phyloP scores from a whole-genome alignment of 208 protist genomes.

The Trypanosoma caninum region DNA sequence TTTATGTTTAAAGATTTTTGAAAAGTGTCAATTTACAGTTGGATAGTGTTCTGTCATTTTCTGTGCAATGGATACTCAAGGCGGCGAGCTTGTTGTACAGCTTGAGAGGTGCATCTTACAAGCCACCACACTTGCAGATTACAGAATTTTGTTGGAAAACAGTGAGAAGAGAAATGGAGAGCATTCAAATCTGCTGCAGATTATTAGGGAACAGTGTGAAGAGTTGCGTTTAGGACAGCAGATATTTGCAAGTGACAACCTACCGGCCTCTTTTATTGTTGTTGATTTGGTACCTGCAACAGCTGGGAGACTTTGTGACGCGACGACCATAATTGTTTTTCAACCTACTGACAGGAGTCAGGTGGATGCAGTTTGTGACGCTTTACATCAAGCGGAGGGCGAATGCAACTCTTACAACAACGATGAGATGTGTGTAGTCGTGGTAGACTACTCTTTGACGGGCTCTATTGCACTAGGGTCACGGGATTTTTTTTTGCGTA shows the following conservation, averaged over 20 bases:
- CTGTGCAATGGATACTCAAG: not conserved
- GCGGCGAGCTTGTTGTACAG: constrained; percentile 13
- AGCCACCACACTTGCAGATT: constrained; percentile 37
- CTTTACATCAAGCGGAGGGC: not conserved
- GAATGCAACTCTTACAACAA: not conserved
- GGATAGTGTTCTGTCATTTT: not conserved
- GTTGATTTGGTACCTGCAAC: constrained; percentile 66
- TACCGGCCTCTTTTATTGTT: constrained; percentile 38
- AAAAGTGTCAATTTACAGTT: not conserved
- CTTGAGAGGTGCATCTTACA: constrained; percentile 62
- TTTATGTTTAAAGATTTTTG: not conserved
- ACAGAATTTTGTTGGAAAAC: constrained; percentile 31
- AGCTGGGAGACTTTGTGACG: constrained; percentile 26
- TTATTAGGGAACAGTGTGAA: constrained; percentile 19
- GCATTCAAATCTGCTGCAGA: constrained; percentile 28
- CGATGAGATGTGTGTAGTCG: constrained; percentile 24
- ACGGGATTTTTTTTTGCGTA: constrained; percentile 25
- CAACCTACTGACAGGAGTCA: constrained; percentile 22
- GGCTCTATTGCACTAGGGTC: constrained; percentile 27
- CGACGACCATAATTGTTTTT: constrained; percentile 59
- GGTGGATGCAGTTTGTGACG: not conserved
- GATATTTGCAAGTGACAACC: constrained; percentile 24
- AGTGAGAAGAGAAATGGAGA: constrained; percentile 26
- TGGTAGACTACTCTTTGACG: constrained; percentile 35
- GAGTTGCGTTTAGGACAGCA: constrained; percentile 35